Conservation (phyloP, 1,284 basidiomycete species). For the Psilocybe mexicana region DNA sequence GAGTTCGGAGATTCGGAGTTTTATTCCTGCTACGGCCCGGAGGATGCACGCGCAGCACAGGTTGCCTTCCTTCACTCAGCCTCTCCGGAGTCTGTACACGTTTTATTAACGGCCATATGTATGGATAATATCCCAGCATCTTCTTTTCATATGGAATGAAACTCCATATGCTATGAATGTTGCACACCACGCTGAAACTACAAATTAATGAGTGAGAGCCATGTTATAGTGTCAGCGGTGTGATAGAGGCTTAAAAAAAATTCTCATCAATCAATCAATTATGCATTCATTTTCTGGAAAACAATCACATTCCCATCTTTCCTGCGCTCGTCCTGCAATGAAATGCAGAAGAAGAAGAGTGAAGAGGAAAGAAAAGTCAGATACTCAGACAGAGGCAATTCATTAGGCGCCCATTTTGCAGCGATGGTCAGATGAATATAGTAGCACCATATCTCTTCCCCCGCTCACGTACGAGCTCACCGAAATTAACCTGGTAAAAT, state of each 20-base stretch:
- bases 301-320: too few species aligned
- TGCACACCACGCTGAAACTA: neutral
- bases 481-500: conserved; percentile 25
- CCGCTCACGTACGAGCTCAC: neutral
- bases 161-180: neutral
- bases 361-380: too few species aligned
- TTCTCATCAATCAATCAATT: too few species aligned
- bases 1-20: neutral
- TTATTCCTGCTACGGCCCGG: too few species aligned
- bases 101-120: too few species aligned
- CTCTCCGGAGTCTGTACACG: too few species aligned
- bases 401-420: conserved; percentile 10
- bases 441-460: neutral
- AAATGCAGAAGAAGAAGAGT: too few species aligned
- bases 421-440: neutral
- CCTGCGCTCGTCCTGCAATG: too few species aligned
- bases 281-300: too few species aligned
- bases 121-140: too few species aligned
- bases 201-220: neutral
- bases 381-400: too few species aligned
- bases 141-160: neutral
- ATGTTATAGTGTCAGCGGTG: neutral
- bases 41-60: too few species aligned
- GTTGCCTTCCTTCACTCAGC: neutral
- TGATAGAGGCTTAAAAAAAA: neutral